A percentile compares a stretch with the other conserved stretches of the same genome.
phyloP scores from a whole-genome alignment of 257 asterid genomes.

The Voacanga thouarsii region DNA sequence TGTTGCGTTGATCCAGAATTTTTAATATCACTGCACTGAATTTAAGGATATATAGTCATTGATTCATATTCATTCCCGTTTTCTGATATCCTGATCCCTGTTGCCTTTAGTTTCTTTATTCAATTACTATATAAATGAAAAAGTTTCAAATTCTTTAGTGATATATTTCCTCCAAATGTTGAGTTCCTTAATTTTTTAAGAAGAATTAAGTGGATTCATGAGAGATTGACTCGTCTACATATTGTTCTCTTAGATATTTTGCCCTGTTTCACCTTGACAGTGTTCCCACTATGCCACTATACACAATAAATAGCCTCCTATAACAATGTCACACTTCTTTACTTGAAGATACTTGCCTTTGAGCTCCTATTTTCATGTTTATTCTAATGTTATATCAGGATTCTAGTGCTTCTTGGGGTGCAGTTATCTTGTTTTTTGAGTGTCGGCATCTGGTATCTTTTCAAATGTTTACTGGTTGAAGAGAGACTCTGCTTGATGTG shows the following conservation, averaged over 20 bases:
- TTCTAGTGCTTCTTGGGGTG: background rate
- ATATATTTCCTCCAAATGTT: background rate
- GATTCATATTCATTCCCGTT: background rate
- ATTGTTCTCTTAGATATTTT: background rate
- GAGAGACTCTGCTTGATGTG: background rate
- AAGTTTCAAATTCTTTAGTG: background rate
- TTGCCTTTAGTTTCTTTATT: background rate
- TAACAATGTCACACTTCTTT: background rate
- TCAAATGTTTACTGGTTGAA: background rate
- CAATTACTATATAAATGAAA: background rate
- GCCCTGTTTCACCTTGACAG: background rate
- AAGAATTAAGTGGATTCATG: background rate
- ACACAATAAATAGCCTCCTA: background rate
- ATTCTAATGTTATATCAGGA: background rate
- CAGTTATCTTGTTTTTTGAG: background rate
- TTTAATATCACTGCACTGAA: background rate
- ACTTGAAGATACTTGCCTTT: background rate
- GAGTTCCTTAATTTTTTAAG: background rate
- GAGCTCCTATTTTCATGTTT: too few relatives aligned
- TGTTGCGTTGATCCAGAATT: background rate
- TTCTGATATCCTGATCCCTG: background rate
- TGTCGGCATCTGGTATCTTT: background rate
- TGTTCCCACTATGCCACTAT: background rate
- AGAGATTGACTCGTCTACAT: background rate
- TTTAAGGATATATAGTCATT: background rate